Evolutionary conservation across 257 asterid species (phyloP), one percentile per base, ranked within the genome.

Genomic region (Linaria vulgaris): DNA sequence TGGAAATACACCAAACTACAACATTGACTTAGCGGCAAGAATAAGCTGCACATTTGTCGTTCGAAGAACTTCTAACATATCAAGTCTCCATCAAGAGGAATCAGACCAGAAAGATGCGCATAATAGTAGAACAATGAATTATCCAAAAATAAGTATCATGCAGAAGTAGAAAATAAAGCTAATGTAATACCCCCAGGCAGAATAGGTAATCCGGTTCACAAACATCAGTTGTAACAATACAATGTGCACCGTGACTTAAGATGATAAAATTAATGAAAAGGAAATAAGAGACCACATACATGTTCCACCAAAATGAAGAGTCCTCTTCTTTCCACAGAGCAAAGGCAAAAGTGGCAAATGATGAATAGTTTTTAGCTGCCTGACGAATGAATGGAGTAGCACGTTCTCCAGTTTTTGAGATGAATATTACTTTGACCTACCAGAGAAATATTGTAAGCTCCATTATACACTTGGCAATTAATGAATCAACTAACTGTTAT

Each of bases 391-490:
- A 79, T 43, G 99, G 99, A 54, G 91, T 74, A 41, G 99, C 99
- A 49, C 99, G 95, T 75, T 92, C 97, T 73, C 99, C 99, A 12
- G 95, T 82, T 74, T 78, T 85, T 56, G 99, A 92, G 83, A 92
- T 75, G 79, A 89, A 77, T 68, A 92, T 82, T 63, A 89, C 95
- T 80, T 79, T 92, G 69, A 92, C 96, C 99, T 92, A 65, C 59
- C 34, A 68, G 56, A 56, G 30, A 57, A 67, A 74, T 70, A 57
- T 51, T 68, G 57, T 43, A 64, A 53, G 20, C 44, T n/a, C 9
- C 25, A 49, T 70, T 30, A 53, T 48, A 27, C 19, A 55, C 52
- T 47, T 30, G 51, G 39, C 20, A 43, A 59, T 45, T 43, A 15
- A 61, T 12, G 45, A 44, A 23, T 60, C n/a, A 56, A 31, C 50